phyloP scores from a whole-genome alignment of 306 rosid genomes.

The Rosa multiflora region DNA sequence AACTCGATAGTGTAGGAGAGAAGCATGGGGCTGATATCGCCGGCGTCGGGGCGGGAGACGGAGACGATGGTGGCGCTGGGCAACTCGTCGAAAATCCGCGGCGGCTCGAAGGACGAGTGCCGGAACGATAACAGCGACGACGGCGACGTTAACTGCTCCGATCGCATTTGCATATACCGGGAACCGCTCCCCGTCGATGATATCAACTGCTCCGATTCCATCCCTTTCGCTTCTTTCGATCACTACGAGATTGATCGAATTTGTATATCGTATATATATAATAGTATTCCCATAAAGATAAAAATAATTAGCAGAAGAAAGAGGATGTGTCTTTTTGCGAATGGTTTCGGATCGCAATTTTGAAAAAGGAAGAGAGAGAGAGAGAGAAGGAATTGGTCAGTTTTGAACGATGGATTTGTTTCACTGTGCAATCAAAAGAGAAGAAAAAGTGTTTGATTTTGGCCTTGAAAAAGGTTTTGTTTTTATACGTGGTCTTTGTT shows the following conservation, averaged over 20 bases:
- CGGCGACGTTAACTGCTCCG: conserved; percentile 47
- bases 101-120: conserved; percentile 35
- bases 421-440: neutral
- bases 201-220: conserved; percentile 78
- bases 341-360: conserved; percentile 1
- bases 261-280: neutral
- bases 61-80: conserved; percentile 75
- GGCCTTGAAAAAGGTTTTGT: neutral
- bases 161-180: conserved; percentile 69
- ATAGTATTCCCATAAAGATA: neutral
- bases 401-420: neutral
- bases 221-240: conserved; percentile 11
- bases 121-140: conserved; percentile 48
- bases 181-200: conserved; percentile 42
- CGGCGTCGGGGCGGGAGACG: conserved; percentile 94
- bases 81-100: conserved; percentile 82
- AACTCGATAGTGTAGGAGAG: conserved; percentile 85
- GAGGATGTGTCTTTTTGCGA: neutral
- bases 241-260: conserved; percentile 11
- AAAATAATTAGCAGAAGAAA: too few relatives aligned
- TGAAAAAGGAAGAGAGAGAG: neutral
- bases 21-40: conserved; percentile 89
- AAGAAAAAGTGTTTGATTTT: neutral
- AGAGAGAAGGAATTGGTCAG: neutral
- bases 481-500: neutral